Base-by-base conservation (phyloP, 2,329 filamentous ascomycete species). In the Penicillium sp. region DNA sequence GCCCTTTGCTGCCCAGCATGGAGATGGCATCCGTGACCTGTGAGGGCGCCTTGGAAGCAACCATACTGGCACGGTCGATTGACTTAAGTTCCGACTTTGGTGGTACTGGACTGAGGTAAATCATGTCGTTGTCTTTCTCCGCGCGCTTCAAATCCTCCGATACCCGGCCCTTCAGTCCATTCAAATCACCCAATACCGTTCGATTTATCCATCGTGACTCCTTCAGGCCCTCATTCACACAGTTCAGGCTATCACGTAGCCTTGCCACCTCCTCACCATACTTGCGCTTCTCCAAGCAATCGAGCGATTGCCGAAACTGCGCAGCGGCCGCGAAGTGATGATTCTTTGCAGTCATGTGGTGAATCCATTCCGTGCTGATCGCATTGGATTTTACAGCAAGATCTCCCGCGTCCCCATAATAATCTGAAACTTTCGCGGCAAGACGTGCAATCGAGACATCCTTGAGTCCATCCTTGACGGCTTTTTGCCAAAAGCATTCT, bases 401-500 rank as follows among this genome's bases (percentile, higher is more conserved):
- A 52, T 95, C 90, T 5, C 85, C 82, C 0, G 89, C 87, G 37
- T 82, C 71, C 36, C 80, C 84, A 65, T 96, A 98, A 29, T 94
- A 76, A 57, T 98, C 92, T 2, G 86, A 93, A 3, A 96, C 88
- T 44, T 87, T 80, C 3, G 87, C 87, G 3, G 92, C 89, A 12
- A 98, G 73, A 60, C 93, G 92, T 2, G 92, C 85, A 45, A 98
- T 94, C 0, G 84, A 86, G 1, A 80, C 84, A 60, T 98, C 92
- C 62, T 94, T 95, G 67, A 95, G 80, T 15, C 82, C 81, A 59
- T 95, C 90, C 70, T 93, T 89, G 41, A 94, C 89, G 1, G 92
- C 90, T 61, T 95, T 96, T 52, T 92, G 84, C 92, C 92, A 98
- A 65, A 92, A 96, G 60, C 89, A 96, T 67, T 98, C 92, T 59